Percentiles rank a stretch among this genome's conserved stretches.
Conservation (phyloP, 192 early-diverging fungal species). For the Coemansia sp. region DNA sequence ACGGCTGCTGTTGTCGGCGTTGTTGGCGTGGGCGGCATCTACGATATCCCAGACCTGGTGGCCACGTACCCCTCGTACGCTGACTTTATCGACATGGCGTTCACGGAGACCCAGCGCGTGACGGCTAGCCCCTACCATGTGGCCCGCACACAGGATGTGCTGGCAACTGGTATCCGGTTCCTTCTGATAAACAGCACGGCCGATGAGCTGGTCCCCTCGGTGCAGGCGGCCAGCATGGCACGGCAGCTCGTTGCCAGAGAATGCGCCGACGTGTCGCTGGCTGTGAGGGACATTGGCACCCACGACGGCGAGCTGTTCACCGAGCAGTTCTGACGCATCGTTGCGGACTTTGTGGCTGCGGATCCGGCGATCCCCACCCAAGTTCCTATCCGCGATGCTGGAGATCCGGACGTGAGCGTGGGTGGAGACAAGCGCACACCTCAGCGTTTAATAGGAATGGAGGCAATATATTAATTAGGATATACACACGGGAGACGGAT, state of each 20-base stretch:
- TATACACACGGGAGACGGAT: too few species aligned
- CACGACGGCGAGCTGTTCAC: conserved; percentile 26
- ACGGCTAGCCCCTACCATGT: conserved; percentile 22
- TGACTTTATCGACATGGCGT: conserved; percentile 75
- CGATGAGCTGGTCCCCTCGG: conserved; percentile 70
- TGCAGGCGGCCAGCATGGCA: conserved; percentile 54
- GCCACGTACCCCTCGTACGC: conserved; percentile 64
- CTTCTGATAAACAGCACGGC: conserved; percentile 64
- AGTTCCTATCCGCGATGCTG: too few species aligned
- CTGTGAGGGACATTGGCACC: conserved; percentile 22
- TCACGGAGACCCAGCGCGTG: conserved; percentile 39
- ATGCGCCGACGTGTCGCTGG: conserved; percentile 25
- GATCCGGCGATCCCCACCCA: too few species aligned
- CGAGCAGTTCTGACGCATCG: conserved; percentile 32
- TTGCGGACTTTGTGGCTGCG: conserved; percentile 19
- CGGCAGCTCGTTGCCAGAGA: conserved; percentile 16
- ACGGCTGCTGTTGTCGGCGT: conserved; percentile 61
- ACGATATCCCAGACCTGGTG: conserved; percentile 71
- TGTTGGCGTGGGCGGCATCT: conserved; percentile 83
- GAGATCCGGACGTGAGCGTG: too few species aligned
- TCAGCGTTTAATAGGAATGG: too few species aligned
- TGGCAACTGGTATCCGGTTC: conserved; percentile 52
- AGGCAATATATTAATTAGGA: too few species aligned
- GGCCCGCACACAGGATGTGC: background rate
- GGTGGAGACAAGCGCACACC: too few species aligned